Conservation (phyloP, 305 asterid genomes). For the Rubia occidens region DNA sequence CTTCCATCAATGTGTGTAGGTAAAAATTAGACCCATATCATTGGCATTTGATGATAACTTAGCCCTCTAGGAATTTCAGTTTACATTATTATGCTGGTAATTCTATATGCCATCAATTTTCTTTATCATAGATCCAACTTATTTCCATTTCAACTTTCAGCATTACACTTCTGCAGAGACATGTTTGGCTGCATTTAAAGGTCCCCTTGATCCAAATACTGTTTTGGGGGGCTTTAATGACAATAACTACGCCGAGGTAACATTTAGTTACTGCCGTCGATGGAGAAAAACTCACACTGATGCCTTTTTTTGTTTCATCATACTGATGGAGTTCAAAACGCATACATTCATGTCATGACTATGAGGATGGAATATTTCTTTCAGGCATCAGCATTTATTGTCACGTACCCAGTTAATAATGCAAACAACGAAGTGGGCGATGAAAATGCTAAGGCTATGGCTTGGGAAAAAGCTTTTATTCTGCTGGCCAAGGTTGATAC, state of each 20-base stretch:
- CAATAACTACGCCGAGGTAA: slow-evolving; percentile 76
- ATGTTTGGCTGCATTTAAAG: slow-evolving; percentile 89
- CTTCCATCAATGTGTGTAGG: neutral
- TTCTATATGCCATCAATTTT: neutral
- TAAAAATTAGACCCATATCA: neutral
- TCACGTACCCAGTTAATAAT: slow-evolving; percentile 90
- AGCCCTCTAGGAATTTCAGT: neutral
- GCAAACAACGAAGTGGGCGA: slow-evolving; percentile 62
- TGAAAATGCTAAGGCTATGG: slow-evolving; percentile 61
- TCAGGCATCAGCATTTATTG: slow-evolving; percentile 88
- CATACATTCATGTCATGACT: neutral
- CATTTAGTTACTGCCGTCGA: neutral
- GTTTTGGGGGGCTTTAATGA: slow-evolving; percentile 95
- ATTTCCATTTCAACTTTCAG: slow-evolving; percentile 33
- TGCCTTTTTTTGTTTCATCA: slow-evolving; percentile 17
- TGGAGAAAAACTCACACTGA: slow-evolving; percentile 4
- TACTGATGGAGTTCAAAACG: neutral
- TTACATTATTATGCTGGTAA: neutral
- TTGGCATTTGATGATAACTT: neutral
- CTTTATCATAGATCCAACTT: neutral
- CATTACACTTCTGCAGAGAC: slow-evolving; percentile 84
- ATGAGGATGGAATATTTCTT: slow-evolving; percentile 14
- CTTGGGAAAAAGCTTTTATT: slow-evolving; percentile 96
- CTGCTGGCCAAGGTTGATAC: slow-evolving; percentile 72
- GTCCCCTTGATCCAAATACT: slow-evolving; percentile 96